Evolutionary conservation across 441 rosid genomes (phyloP).

Genomic region (Hypseocharis bilobata): DNA sequence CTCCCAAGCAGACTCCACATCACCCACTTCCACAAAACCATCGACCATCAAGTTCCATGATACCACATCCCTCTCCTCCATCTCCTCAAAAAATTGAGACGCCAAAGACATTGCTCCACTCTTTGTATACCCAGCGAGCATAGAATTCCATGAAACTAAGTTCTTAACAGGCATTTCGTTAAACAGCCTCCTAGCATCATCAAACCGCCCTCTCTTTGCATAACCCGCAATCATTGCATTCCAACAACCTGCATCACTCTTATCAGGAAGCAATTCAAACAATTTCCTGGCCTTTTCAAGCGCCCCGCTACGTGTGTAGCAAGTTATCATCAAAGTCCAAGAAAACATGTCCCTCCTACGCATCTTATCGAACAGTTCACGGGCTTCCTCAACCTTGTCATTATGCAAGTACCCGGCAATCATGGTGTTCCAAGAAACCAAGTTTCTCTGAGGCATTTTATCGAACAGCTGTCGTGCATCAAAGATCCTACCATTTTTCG

Average conservation of each 20-base stretch:
- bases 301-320: constrained; percentile 22
- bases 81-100: constrained; percentile 23
- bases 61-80: constrained; percentile 38
- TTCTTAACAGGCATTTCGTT: constrained; percentile 24
- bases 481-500: constrained; percentile 21
- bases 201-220: constrained; percentile 28
- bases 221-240: constrained; percentile 31
- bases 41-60: constrained; percentile 58
- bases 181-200: constrained; percentile 28
- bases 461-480: constrained; percentile 31
- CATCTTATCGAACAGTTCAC: constrained; percentile 27
- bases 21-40: constrained; percentile 65
- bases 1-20: constrained; percentile 32
- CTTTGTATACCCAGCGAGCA: constrained; percentile 31
- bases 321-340: constrained; percentile 31
- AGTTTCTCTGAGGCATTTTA: constrained; percentile 26
- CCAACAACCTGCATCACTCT: constrained; percentile 30
- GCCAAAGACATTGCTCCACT: constrained; percentile 26
- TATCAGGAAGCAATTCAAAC: constrained; percentile 30
- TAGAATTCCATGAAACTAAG: constrained; percentile 29
- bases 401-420: constrained; percentile 26
- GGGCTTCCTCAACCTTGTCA: constrained; percentile 22
- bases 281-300: constrained; percentile 30
- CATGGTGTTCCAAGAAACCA: constrained; percentile 34
- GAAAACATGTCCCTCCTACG: constrained; percentile 24